Conservation (phyloP, 2,329 filamentous ascomycete genomes). For the Colletotrichum agaves region DNA sequence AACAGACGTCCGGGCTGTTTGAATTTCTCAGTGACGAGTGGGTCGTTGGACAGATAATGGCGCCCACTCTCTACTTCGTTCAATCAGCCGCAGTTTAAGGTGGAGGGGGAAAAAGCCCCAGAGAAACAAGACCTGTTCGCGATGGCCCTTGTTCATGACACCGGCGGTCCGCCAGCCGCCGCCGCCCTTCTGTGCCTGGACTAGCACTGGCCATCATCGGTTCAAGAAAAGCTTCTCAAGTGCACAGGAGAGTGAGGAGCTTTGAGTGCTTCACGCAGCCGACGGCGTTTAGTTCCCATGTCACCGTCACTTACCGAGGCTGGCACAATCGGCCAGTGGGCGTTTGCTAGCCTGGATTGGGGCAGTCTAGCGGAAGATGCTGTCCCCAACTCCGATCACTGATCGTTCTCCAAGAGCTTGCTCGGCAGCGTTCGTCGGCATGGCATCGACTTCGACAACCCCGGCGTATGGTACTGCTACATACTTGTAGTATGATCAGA, state of each 20-base stretch:
- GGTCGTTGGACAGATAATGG: neutral
- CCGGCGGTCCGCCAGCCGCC: neutral
- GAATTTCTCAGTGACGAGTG: neutral
- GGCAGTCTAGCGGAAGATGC: conserved; percentile 13
- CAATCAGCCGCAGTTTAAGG: too few species aligned
- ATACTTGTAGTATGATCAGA: conserved; percentile 2
- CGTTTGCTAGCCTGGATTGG: conserved; percentile 11
- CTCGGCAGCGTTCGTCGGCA: conserved; percentile 5
- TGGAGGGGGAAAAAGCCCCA: neutral
- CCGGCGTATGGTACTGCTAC: neutral
- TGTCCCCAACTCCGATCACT: conserved; percentile 19
- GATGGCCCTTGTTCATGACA: neutral
- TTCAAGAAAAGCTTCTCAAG: neutral
- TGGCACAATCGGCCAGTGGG: neutral
- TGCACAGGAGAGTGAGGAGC: too few species aligned
- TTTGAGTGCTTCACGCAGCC: neutral
- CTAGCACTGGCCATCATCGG: conserved; percentile 1
- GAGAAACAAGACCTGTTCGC: conserved; percentile 12
- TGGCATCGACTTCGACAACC: neutral
- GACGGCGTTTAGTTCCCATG: conserved; percentile 19
- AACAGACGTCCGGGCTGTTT: neutral
- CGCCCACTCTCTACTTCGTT: too few species aligned
- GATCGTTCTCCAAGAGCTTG: conserved; percentile 9
- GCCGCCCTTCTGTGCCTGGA: neutral
- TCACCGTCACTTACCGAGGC: conserved; percentile 24